Evolutionary conservation across 176 grass and related monocot species (phyloP), one percentile per base, ranked within the genome.

Genomic region (Alopecurus myosuroides): DNA sequence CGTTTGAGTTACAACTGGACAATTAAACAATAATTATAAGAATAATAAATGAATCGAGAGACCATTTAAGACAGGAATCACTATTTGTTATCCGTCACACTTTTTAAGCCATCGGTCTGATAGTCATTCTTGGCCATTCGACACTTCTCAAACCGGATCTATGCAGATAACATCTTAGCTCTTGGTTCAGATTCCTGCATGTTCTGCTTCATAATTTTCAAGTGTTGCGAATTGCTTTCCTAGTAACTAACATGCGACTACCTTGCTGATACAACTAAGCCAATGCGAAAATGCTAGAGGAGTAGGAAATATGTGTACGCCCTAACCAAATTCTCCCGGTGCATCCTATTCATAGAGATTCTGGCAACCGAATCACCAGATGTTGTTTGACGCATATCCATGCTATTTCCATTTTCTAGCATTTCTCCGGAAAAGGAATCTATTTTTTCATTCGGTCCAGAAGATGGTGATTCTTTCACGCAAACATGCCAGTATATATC

Each of bases 281-380:
- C 1, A 3, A 9, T 55, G 20, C 7, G n/a, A 1, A 55, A 10
- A n/a, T 19, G 52, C 7, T 55, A 22, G 52, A 55, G 1, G 52
- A 55, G 0, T 0, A 1, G 20, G 8, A 55, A 3, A 10, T n/a
- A 1, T 9, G 2, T 55, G 52, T n/a, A n/a, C 7, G 2, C 22
- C 20, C 7, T 55, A 55, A 55, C 52, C 20, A n/a, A 55, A 55
- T 10, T n/a, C 20, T 55, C 52, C 20, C 20, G 20, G 2, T 9
- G 7, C 52, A n/a, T 55, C 52, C 6, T 55, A 55, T 55, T 55
- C 52, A 55, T 55, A 55, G 1, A 2, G 52, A n/a, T n/a, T 55
- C n/a, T 58, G 26, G n/a, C 23, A 26, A 58, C 55, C 3, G n/a
- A 25, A 57, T 25, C 55, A 12, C 10, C 1, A 0, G 10, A n/a